Percentiles rank a stretch among this genome's conserved stretches.
Conservation (phyloP, 768 basidiomycete species). For the Psilocybe azurescens region DNA sequence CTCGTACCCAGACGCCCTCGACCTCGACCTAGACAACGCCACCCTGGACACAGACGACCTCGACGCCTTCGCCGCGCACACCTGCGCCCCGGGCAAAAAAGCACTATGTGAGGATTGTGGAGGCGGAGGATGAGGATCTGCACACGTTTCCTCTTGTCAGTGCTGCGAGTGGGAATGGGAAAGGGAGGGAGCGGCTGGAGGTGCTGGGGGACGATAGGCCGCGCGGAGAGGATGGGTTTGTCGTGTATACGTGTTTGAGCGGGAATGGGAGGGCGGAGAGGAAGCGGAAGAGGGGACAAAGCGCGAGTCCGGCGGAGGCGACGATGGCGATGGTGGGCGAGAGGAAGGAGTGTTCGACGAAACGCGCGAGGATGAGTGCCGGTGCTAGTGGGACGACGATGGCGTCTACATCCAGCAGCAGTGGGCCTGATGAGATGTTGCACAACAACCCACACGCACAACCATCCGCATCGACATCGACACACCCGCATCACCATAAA, state of each 20-base stretch:
- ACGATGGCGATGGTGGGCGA: background rate
- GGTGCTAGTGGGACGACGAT: background rate
- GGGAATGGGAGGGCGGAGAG: background rate
- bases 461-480: background rate
- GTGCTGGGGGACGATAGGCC: slow-evolving; percentile 15
- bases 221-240: slow-evolving; percentile 21
- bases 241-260: background rate
- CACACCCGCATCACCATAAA: background rate
- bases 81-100: background rate
- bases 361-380: background rate
- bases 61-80: background rate
- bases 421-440: background rate
- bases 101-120: background rate
- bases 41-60: no score
- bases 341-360: background rate
- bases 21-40: no score
- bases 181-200: background rate
- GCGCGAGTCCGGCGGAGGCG: background rate
- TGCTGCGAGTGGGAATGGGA: no score
- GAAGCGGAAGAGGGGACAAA: background rate
- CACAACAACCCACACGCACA: background rate
- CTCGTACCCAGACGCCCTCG: no score
- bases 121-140: background rate
- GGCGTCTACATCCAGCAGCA: background rate
- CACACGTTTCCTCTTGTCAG: no score